Conservation (phyloP, 1,284 basidiomycete genomes). For the Irpex sp. region DNA sequence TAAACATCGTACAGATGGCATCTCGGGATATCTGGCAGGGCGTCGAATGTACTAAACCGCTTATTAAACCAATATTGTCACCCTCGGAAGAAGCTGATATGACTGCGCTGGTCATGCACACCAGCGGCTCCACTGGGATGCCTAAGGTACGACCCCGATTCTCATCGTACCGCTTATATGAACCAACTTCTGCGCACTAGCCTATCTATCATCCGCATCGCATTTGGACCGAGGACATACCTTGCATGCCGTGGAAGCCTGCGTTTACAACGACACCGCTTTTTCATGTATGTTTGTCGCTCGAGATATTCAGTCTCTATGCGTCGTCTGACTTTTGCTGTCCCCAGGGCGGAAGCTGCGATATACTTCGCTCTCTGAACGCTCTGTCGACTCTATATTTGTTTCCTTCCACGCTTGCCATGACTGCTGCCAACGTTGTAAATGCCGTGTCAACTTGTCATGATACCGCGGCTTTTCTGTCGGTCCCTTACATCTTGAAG, state of each 20-base stretch:
- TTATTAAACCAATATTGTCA: neutral
- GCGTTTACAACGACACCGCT: slow-evolving; percentile 20
- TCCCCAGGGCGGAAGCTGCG: slow-evolving; percentile 17
- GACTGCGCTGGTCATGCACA: slow-evolving; percentile 19
- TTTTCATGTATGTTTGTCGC: slow-evolving; percentile 15
- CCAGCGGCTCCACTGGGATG: slow-evolving; percentile 20
- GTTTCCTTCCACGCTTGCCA: slow-evolving; percentile 16
- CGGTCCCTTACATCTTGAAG: slow-evolving; percentile 20
- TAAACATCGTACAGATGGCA: slow-evolving; percentile 7
- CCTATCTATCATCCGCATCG: slow-evolving; percentile 20
- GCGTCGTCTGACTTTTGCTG: neutral
- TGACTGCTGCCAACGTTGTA: slow-evolving; percentile 13
- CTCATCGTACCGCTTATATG: neutral
- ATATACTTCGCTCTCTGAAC: slow-evolving; percentile 19
- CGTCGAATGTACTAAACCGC: neutral
- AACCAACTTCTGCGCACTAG: neutral
- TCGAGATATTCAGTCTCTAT: neutral
- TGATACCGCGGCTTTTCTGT: slow-evolving; percentile 12
- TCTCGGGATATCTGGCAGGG: slow-evolving; percentile 4
- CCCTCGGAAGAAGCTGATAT: slow-evolving; percentile 10
- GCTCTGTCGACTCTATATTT: slow-evolving; percentile 16
- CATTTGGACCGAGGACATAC: slow-evolving; percentile 20
- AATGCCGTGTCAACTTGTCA: slow-evolving; percentile 13
- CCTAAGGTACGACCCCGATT: slow-evolving; percentile 11
- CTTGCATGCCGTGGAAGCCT: slow-evolving; percentile 18